Evolutionary conservation across 495 filamentous ascomycete species (phyloP).

Genomic region (Aspergillus panamensis): DNA sequence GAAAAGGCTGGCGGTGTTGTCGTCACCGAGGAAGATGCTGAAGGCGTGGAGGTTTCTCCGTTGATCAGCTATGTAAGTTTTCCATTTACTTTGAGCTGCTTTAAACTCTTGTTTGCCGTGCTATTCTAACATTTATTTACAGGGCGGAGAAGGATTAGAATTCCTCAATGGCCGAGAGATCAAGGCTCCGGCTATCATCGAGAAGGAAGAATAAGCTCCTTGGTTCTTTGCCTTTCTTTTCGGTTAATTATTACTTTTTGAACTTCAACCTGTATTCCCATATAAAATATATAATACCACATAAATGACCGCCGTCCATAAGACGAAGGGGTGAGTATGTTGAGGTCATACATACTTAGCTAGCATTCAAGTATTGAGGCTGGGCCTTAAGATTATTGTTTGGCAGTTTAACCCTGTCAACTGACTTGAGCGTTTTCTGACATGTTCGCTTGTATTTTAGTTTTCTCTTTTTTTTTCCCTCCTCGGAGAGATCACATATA

Average conservation of each 20-base stretch:
- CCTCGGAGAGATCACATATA: not conserved
- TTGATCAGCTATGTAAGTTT: conserved; percentile 90
- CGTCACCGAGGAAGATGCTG: conserved; percentile 61
- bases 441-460: conserved; percentile 1
- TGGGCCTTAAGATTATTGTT: not conserved
- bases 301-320: not conserved
- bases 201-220: conserved; percentile 57
- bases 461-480: not conserved
- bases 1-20: conserved; percentile 74
- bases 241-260: not conserved
- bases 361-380: not conserved
- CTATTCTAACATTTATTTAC: conserved; percentile 25
- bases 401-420: not conserved
- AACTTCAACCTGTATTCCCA: not conserved
- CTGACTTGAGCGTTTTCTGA: not conserved
- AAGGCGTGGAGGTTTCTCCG: conserved; percentile 87
- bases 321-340: not conserved
- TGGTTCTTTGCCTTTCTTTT: not conserved
- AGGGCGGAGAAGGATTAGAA: conserved; percentile 90
- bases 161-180: conserved; percentile 71
- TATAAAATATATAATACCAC: not conserved
- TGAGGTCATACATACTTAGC: not conserved
- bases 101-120: conserved; percentile 26
- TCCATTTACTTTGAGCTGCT: conserved; percentile 9
- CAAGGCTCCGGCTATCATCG: conserved; percentile 70